A percentile compares a stretch with the other conserved stretches of the same genome.
phyloP scores from a whole-genome alignment of 2,329 filamentous ascomycete genomes.

The Neocatenulostroma microsporum region DNA sequence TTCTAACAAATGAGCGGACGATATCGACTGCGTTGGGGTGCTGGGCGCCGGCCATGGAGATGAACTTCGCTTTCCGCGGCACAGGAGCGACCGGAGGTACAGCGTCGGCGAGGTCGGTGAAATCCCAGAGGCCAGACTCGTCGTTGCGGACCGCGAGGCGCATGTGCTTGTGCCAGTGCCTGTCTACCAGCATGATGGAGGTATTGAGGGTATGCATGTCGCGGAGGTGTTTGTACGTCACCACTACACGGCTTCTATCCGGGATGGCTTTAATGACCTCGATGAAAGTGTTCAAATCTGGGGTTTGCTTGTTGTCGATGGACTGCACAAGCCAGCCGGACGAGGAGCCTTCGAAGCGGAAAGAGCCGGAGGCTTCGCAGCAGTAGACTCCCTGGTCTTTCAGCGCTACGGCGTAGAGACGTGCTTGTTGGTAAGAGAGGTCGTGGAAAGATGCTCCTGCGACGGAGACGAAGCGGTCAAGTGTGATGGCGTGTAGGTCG shows the following conservation, averaged over 20 bases:
- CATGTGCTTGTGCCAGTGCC: slow-evolving; percentile 96
- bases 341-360: slow-evolving; percentile 83
- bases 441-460: slow-evolving; percentile 93
- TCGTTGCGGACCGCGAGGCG: slow-evolving; percentile 87
- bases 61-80: slow-evolving; percentile 77
- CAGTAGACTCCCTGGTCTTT: slow-evolving; percentile 74
- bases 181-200: slow-evolving; percentile 82
- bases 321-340: slow-evolving; percentile 92
- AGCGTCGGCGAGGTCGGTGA: slow-evolving; percentile 72
- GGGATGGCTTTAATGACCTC: slow-evolving; percentile 84
- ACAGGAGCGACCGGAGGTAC: slow-evolving; percentile 66
- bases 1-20: slow-evolving; percentile 87
- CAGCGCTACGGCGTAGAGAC: slow-evolving; percentile 84
- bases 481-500: slow-evolving; percentile 88
- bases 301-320: slow-evolving; percentile 84
- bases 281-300: slow-evolving; percentile 80
- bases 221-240: slow-evolving; percentile 90
- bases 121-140: slow-evolving; percentile 85
- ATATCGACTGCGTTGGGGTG: slow-evolving; percentile 88
- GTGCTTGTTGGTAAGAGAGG: slow-evolving; percentile 94
- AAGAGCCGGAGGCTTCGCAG: slow-evolving; percentile 89
- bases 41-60: slow-evolving; percentile 79
- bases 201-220: slow-evolving; percentile 94
- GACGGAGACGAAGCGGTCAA: slow-evolving; percentile 89
- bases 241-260: slow-evolving; percentile 71